These are phyloP conservation scores for Flaveria bidentis DNA, from an alignment of 129 eudicot genomes.

Conservation along the genomic window DNA sequence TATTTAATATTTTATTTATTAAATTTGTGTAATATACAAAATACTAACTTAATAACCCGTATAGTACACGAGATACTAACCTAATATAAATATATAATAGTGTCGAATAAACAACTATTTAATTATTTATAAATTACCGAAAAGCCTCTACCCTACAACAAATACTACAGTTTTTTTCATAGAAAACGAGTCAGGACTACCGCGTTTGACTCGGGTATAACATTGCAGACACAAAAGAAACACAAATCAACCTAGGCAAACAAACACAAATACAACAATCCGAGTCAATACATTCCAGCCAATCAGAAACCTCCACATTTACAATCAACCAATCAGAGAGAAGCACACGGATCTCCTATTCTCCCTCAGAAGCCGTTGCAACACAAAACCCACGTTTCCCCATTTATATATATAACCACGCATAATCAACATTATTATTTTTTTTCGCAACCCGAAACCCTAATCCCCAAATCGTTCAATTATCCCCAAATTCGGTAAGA, in stretches of 20 bases:
- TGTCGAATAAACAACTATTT: no score
- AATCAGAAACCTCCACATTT: constrained; percentile 26
- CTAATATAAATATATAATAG: no score
- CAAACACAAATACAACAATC: constrained; percentile 51
- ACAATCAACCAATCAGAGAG: constrained; percentile 29
- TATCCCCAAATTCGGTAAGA: background rate
- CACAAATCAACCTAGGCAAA: constrained; percentile 39
- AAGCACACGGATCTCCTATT: constrained; percentile 30
- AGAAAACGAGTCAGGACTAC: background rate
- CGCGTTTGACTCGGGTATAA: constrained; percentile 10
- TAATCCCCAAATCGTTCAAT: background rate
- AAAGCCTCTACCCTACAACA: no score
- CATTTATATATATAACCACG: constrained; percentile 27
- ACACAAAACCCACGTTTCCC: constrained; percentile 16
- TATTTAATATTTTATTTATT: no score
- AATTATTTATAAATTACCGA: no score
- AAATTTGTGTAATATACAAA: no score
- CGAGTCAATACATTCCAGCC: constrained; percentile 38
- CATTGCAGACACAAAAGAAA: constrained; percentile 22
- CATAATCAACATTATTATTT: background rate
- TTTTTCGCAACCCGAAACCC: constrained; percentile 15
- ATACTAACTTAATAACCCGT: no score
- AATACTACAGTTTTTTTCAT: no score
- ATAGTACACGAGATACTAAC: no score
- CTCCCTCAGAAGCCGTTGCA: constrained; percentile 3